Evolutionary conservation across 2,329 filamentous ascomycete species (phyloP), one percentile per base, ranked within the genome.

Genomic region (Neofusicoccum umdonicola): DNA sequence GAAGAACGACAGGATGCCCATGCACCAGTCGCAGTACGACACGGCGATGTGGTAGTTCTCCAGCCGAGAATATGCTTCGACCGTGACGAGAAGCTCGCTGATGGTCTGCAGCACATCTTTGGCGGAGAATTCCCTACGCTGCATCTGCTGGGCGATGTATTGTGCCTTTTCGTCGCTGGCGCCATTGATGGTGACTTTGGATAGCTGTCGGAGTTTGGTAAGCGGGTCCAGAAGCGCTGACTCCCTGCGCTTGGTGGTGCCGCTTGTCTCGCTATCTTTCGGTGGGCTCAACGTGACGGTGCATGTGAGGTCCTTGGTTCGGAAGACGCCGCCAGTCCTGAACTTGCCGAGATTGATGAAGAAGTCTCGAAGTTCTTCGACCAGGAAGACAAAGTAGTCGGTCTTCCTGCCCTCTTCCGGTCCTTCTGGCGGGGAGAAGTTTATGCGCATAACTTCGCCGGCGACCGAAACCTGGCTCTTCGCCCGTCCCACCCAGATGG

Each of bases 301-400:
- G 31, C 44, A 50, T 27, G 37, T n/a, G 3, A 61, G 42, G 22
- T 27, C 44, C n/a, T 50, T 50, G n/a, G 57, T 50, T 8, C 57
- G 31, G n/a, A 37, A 39, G 15, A 61, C 31, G 11, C 57, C 57
- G 8, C 13, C 31, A 15, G 44, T 39, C 19, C 44, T 27, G 34
- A 37, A 61, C 35, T 48, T 61, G n/a, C 57, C 45, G 9, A 61
- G 31, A n/a, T 61, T 61, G 31, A 61, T 19, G 31, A 45, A 61
- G 41, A 61, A 48, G 13, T 19, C 35, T 4, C 35, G 42, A 13
- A 61, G 57, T 9, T 50, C 57, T 31, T 61, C 57, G 22, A 17
- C 31, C 12, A 50, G 44, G n/a, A 48, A 39, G 12, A 61, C 35
- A n/a, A 61, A 61, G 31, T 61, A 61, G 17, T 61, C 42, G 27